Evolutionary conservation across 176 grass and related monocot genomes (phyloP), one percentile per base, ranked within the genome.

Genomic region (Bolboschoenus planiculmis): DNA sequence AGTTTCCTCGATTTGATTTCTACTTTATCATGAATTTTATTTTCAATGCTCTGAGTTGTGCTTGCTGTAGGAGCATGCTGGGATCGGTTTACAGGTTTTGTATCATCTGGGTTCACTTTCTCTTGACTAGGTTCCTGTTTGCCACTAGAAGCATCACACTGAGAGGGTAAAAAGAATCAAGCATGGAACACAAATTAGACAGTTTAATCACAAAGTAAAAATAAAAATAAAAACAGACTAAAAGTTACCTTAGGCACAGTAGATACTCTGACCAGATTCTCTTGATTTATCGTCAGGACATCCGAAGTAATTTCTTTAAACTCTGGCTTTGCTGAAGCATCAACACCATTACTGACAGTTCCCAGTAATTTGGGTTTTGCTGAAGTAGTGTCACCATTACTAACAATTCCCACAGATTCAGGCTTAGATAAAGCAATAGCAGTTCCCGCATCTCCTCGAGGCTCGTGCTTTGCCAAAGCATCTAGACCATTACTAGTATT

Each of bases 1-100:
- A 74, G 46, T 70, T 91, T 92, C 37, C 81, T 90, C 27, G 73
- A 78, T 72, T 92, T 97, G 20, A 75, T 33, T 18, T 83, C 35
- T 36, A 29, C 61, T 40, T 68, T 66, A 75, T 66, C n/a, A 71
- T 58, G 24, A 34, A 71, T 36, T 50, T 34, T 60, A 61, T 34
- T 24, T 4, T 76, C 6, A 0, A 76, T 42, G 4, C 26, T 82
- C 15, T 70, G 16, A 43, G 44, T 26, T 44, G n/a, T 59, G 27
- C 61, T 33, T 81, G 66, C 18, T 54, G 46, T 46, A 51, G 71
- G 71, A 76, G 14, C 43, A 30, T 24, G n/a, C 21, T 26, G 24
- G 44, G 21, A 20, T 37, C 47, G 18, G 65, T 60, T 72, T 44
- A 57, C 47, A 84, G n/a, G 10, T 44, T 68, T 61, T n/a, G 2